Base-by-base conservation (phyloP, 176 grass and related monocot species). In the Musa schizocarpa region DNA sequence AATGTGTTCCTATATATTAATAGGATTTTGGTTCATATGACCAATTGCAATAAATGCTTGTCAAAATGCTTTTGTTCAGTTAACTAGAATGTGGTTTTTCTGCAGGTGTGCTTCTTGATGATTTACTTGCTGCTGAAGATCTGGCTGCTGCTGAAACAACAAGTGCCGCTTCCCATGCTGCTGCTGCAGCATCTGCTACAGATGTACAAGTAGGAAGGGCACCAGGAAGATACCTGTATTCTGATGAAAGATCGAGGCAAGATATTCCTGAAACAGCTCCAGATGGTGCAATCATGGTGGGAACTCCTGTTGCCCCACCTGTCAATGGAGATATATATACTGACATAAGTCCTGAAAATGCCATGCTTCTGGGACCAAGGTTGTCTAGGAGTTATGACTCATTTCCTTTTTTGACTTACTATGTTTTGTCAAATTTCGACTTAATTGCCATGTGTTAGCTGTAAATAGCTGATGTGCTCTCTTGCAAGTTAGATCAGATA, bases 291-390 rank as follows among this genome's bases (percentile, higher is more conserved):
- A 85, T 99, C 74, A 88, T 94, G 76, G 78, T 99, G 79, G 95
- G 90, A 79, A 89, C 86, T 81, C 90, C 90, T 50, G 95, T 99
- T 86, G 95, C 90, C 73, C 82, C 88, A 82, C 90, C 95, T 54
- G 82, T 91, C 64, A 99, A 99, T 84, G 90, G 88, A 61, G 90
- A 91, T 82, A 81, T 91, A 68, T 77, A 86, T 59, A 86, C 86
- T 77, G 95, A 99, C 84, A 99, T 94, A 78, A 99, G 90, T 83
- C 77, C 90, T 72, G 95, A 99, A 82, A 94, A 99, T 79, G 87
- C 95, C 16, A 72, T 91, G 74, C 79, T 93, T 13, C 90, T 91
- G 76, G 90, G 88, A 82, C 88, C 87, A 73, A 94, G 95, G 95
- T 99, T 87, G 64, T 73, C 67, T 79, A 72, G 9, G 50, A 80